Conservation (phyloP, 2,329 filamentous ascomycete genomes). For the Anthostomella pinea region DNA sequence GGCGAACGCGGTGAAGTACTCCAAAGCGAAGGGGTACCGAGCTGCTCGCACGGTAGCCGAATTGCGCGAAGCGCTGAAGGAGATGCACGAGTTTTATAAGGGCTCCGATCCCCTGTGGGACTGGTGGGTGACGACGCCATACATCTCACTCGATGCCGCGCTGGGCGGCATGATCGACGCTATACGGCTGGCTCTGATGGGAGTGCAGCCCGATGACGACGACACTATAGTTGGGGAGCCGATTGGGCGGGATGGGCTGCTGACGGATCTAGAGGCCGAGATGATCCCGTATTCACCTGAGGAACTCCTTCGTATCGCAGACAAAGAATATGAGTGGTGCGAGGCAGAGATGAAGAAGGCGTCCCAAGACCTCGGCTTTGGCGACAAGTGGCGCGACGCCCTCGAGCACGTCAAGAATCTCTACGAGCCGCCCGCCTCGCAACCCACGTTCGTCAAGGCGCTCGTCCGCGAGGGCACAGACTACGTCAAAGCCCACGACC, state of each 20-base stretch:
- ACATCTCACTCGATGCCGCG: conserved; percentile 36
- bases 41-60: conserved; percentile 42
- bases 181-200: conserved; percentile 39
- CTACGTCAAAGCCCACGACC: conserved; percentile 51
- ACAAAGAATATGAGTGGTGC: conserved; percentile 54
- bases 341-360: conserved; percentile 52
- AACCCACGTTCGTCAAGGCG: conserved; percentile 49
- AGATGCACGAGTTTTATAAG: conserved; percentile 50
- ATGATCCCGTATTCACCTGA: conserved; percentile 58
- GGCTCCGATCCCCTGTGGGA: conserved; percentile 56
- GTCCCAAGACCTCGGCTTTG: conserved; percentile 45
- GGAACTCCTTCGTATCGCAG: conserved; percentile 50
- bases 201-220: conserved; percentile 39
- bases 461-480: conserved; percentile 49
- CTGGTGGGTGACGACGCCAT: conserved; percentile 53
- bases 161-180: conserved; percentile 38
- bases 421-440: conserved; percentile 52
- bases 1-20: conserved; percentile 32
- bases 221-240: conserved; percentile 56
- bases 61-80: conserved; percentile 40
- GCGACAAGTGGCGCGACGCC: conserved; percentile 48
- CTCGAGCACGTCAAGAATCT: conserved; percentile 55
- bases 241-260: conserved; percentile 49
- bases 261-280: conserved; percentile 52
- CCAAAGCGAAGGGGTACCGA: conserved; percentile 44